Evolutionary conservation across 352 stramenopile genomes (phyloP).

Genomic region (Globisporangium parvum): DNA sequence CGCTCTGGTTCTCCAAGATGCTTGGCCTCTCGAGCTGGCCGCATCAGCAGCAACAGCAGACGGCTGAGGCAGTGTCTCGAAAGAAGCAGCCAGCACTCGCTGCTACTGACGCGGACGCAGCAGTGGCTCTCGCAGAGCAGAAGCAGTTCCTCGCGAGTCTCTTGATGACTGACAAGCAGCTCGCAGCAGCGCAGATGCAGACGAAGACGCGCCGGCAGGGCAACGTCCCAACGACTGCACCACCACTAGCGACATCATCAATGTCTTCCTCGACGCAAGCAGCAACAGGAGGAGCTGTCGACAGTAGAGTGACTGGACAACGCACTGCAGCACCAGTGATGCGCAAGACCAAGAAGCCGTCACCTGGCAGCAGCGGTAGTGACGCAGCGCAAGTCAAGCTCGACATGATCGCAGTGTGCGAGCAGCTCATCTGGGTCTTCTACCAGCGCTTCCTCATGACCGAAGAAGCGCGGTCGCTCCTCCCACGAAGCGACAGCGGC

Average conservation of each 20-base stretch:
- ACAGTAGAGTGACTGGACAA: neutral
- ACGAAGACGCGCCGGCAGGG: constrained; percentile 26
- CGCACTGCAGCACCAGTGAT: neutral
- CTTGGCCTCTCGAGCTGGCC: constrained; percentile 1
- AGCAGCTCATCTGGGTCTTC: constrained; percentile 44
- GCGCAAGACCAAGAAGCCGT: constrained; percentile 9
- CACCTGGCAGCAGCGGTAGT: neutral
- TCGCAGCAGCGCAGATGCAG: constrained; percentile 21
- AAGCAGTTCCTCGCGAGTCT: constrained; percentile 31
- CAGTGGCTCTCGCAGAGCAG: neutral
- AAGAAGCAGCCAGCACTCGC: constrained; percentile 10
- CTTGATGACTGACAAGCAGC: constrained; percentile 30
- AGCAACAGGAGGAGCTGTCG: neutral
- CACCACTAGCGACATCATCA: constrained; percentile 6
- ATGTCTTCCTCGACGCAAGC: no score
- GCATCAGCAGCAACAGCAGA: neutral
- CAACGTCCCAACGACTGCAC: constrained; percentile 27
- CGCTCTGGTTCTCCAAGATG: constrained; percentile 3
- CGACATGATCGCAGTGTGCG: constrained; percentile 12
- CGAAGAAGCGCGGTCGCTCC: constrained; percentile 29
- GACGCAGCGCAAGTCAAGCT: constrained; percentile 5
- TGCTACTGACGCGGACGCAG: constrained; percentile 1
- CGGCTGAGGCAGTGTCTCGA: neutral
- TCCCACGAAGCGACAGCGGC: constrained; percentile 4
- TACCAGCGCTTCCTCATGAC: constrained; percentile 57